Evolutionary conservation across 2,329 filamentous ascomycete genomes (phyloP).

Genomic region (Alternaria triticina): DNA sequence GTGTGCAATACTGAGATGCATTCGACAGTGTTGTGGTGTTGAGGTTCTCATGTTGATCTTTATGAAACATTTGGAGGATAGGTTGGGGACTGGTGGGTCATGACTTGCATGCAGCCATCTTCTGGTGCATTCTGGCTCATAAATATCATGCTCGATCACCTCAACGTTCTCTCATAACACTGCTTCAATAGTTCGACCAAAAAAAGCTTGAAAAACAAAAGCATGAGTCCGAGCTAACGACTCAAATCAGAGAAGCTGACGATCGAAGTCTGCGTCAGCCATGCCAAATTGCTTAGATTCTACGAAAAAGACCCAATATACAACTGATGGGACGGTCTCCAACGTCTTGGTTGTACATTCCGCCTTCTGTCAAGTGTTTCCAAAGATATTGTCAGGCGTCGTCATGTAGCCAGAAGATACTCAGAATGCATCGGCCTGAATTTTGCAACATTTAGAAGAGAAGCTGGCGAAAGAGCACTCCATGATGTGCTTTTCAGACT

Average conservation of each 20-base stretch:
- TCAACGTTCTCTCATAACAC: background rate
- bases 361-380: background rate
- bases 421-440: no score
- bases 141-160: background rate
- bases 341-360: background rate
- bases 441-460: no score
- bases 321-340: background rate
- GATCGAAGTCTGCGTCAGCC: background rate
- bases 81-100: background rate
- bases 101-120: background rate
- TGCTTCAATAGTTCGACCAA: background rate
- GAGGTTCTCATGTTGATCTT: background rate
- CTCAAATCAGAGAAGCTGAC: rapidly evolving
- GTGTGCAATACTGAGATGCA: rapidly evolving
- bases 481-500: no score
- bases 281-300: background rate
- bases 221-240: background rate
- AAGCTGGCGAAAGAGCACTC: no score
- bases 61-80: background rate
- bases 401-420: no score
- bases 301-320: background rate
- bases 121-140: background rate
- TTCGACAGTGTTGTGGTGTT: background rate
- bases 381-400: no score
- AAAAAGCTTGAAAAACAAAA: no score